A percentile compares a stretch with the other conserved stretches of the same genome.
Evolutionary conservation across 805 yeast species (phyloP).

Genomic region (Ogataea glucozyma): DNA sequence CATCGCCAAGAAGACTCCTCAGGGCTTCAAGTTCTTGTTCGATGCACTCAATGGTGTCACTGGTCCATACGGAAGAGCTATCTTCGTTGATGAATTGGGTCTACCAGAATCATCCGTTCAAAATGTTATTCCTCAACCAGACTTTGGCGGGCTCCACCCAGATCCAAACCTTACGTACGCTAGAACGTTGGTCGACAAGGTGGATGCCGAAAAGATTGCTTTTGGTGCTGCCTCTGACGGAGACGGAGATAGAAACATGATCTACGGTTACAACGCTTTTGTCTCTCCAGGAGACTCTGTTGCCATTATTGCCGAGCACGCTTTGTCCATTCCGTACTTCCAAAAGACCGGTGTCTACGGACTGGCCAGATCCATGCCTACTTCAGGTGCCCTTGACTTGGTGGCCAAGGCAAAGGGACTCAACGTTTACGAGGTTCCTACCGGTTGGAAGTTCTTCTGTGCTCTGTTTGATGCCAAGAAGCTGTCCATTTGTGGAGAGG

Average conservation of each 20-base stretch:
- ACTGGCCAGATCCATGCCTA: conserved; percentile 96
- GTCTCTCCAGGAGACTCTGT: conserved; percentile 99
- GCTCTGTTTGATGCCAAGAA: conserved; percentile 91
- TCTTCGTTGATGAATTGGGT: conserved; percentile 84
- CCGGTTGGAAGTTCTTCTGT: conserved; percentile 99
- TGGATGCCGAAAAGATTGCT: conserved; percentile 77
- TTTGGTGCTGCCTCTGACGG: conserved; percentile 99
- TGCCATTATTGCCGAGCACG: conserved; percentile 94
- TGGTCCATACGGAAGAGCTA: conserved; percentile 89
- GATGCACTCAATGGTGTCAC: conserved; percentile 95
- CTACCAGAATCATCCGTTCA: conserved; percentile 70
- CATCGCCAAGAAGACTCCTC: conserved; percentile 49
- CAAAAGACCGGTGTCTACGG: conserved; percentile 83
- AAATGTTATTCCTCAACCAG: conserved; percentile 77
- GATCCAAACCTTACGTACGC: conserved; percentile 98
- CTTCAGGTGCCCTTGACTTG: conserved; percentile 88
- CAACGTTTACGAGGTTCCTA: conserved; percentile 89
- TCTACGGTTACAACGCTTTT: conserved; percentile 90
- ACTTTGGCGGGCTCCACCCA: conserved; percentile 97
- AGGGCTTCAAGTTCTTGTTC: conserved; percentile 72
- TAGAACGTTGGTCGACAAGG: conserved; percentile 76
- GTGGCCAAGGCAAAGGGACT: conserved; percentile 81
- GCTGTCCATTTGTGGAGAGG: conserved; percentile 96
- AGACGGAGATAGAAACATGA: conserved; percentile 99
- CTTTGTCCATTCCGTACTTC: conserved; percentile 88